These are phyloP conservation scores for Aristolochia contorta DNA, from an alignment of 164 flowering plant genomes.

Conservation along the genomic window DNA sequence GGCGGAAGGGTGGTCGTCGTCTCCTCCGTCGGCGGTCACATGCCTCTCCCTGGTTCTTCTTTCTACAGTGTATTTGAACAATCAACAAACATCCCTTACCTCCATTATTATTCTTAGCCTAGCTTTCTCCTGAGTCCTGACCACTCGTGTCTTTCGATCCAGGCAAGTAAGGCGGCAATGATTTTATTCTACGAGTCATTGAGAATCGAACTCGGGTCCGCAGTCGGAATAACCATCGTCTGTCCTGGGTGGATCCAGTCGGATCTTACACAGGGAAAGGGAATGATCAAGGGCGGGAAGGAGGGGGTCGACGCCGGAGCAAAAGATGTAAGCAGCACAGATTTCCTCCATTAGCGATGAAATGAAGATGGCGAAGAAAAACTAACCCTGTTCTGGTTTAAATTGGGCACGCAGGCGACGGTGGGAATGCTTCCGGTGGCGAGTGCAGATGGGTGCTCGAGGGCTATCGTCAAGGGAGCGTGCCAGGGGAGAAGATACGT, in stretches of 20 bases:
- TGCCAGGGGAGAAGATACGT: conserved; percentile 33
- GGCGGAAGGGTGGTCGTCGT: conserved; percentile 35
- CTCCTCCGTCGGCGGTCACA: conserved; percentile 28
- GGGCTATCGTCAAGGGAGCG: conserved; percentile 36
- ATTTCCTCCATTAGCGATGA: not conserved
- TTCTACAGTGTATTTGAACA: conserved; percentile 24
- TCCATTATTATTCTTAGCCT: too few relatives aligned
- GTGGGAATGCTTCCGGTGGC: conserved; percentile 26
- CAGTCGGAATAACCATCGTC: conserved; percentile 36
- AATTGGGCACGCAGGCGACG: conserved; percentile 14
- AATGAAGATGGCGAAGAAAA: too few relatives aligned
- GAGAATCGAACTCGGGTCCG: conserved; percentile 40
- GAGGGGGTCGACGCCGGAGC: conserved; percentile 27
- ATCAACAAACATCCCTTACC: not conserved
- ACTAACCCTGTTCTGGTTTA: too few relatives aligned
- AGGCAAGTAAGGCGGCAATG: conserved; percentile 73
- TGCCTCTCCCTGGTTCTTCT: conserved; percentile 25
- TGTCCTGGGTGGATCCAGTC: conserved; percentile 54
- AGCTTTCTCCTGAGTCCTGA: too few relatives aligned
- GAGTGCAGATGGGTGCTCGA: conserved; percentile 21
- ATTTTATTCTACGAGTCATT: conserved; percentile 40
- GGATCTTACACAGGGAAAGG: conserved; percentile 42
- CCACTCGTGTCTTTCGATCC: not conserved
- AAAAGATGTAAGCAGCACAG: conserved; percentile 37
- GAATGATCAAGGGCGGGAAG: conserved; percentile 20